Evolutionary conservation across 345 rosid species (phyloP).

Genomic region (Eutrema heterophyllum): DNA sequence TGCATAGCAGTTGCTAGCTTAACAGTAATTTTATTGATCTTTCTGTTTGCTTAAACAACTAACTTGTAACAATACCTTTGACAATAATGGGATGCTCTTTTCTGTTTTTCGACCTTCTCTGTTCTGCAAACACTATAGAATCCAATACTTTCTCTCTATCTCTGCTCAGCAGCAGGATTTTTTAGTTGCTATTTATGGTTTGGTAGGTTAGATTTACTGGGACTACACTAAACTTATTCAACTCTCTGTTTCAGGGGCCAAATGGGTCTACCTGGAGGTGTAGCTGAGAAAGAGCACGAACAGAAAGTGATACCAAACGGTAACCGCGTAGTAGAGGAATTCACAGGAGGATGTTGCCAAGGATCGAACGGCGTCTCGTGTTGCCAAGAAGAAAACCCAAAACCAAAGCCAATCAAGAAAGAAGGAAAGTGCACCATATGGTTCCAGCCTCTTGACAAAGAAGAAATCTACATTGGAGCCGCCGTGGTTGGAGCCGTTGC

Average conservation of each 20-base stretch:
- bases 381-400: conserved; percentile 50
- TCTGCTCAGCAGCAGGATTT: not conserved
- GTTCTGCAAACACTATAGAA: not conserved
- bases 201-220: not conserved
- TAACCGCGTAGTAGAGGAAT: conserved; percentile 24
- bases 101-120: not conserved
- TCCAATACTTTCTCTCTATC: not conserved
- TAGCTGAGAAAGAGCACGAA: conserved; percentile 31
- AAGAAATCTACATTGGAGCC: conserved; percentile 51
- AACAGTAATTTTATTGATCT: too few species aligned
- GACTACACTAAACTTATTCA: not conserved
- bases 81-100: not conserved
- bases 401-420: conserved; percentile 33
- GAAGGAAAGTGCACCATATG: conserved; percentile 34
- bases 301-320: conserved; percentile 43
- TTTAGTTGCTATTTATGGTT: not conserved
- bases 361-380: conserved; percentile 67
- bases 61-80: not conserved
- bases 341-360: conserved; percentile 61
- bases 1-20: too few species aligned
- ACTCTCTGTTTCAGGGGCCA: conserved; percentile 59
- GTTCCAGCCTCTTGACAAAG: conserved; percentile 51
- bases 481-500: conserved; percentile 71
- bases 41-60: too few species aligned
- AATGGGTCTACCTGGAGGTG: conserved; percentile 47